Evolutionary conservation across 1,139 yeast genomes (phyloP).

Genomic region (Yamadazyma sp.): DNA sequence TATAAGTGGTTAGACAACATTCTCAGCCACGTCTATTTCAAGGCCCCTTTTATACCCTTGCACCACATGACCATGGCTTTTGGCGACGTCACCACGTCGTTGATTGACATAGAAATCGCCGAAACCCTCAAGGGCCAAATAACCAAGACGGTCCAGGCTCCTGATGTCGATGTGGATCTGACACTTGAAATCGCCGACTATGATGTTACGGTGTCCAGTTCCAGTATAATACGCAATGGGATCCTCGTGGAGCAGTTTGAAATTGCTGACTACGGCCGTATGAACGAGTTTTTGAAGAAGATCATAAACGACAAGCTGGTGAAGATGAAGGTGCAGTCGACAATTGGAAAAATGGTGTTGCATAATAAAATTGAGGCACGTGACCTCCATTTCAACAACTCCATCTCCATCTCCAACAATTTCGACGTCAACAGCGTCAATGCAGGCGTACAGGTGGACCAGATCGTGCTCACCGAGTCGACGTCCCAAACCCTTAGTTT

Average conservation of each 20-base stretch:
- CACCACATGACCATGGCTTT: slow-evolving; percentile 2
- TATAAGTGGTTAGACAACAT: slow-evolving; percentile 15
- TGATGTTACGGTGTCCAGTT: neutral
- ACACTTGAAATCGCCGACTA: neutral
- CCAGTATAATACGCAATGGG: slow-evolving; percentile 1
- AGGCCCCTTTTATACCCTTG: slow-evolving; percentile 7
- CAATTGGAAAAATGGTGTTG: slow-evolving; percentile 1
- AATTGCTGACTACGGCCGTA: neutral
- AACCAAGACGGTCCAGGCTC: slow-evolving; percentile 1
- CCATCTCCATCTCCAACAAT: neutral
- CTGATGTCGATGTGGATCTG: neutral
- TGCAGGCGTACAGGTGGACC: slow-evolving; percentile 3
- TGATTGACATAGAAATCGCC: slow-evolving; percentile 1
- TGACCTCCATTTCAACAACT: neutral
- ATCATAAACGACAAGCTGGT: neutral
- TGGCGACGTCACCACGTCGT: neutral
- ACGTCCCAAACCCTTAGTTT: neutral
- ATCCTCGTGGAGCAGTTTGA: slow-evolving; percentile 4
- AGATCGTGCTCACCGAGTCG: neutral
- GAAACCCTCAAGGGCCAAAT: slow-evolving; percentile 2
- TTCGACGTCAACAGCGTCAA: slow-evolving; percentile 5
- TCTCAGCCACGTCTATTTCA: slow-evolving; percentile 8
- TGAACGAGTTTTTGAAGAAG: neutral
- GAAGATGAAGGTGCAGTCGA: neutral
- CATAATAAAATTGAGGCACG: neutral